Base-by-base conservation (phyloP, 805 yeast species). In the Hanseniaspora taiwanica region DNA sequence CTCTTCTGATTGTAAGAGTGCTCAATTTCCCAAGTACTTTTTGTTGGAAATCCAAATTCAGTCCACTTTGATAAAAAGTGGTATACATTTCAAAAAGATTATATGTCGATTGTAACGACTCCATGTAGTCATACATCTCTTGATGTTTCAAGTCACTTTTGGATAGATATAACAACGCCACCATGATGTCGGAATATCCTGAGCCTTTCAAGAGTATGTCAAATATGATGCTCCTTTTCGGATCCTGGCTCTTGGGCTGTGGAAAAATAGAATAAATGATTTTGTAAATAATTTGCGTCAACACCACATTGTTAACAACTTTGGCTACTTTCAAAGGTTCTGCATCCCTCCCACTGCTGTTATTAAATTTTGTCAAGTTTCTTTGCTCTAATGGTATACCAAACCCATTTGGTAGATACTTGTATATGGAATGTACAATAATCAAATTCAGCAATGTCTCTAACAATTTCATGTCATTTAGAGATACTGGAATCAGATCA, bases 381-480 rank as follows among this genome's bases (percentile, higher is more conserved):
- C 93, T 60, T 46, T 74, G 69, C 3, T 69, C 76, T 21, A 79
- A 52, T 0, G 89, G 82, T 2, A 83, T 68, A 1, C 86, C 82
- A 18, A 77, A 65, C 2, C 70, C 71, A 7, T 55, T 43, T 0
- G 77, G 72, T 1, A 84, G 45, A 38, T 73, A 71, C 0, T 86
- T 74, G 48, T 79, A 80, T 0, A 89, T 65, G 0, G 94, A 87
- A 46, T 77, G 79, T 1, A 80, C 58, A 0, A 86, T 72, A 2
- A 87, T 64, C 9, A 80, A 43, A 46, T 78, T 80, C 16, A 81
- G 56, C 35, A 89, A 53, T 18, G 67, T 71, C 27, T 81, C 78
- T 42, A 91, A 71, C 3, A 74, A 69, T 53, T 77, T 81, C 69
- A 89, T 76, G 55, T 91, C 97, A 50, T 84, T 86, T 8, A 89